Conservation (phyloP, 257 asterid genomes). For the Linderniella brevidens region DNA sequence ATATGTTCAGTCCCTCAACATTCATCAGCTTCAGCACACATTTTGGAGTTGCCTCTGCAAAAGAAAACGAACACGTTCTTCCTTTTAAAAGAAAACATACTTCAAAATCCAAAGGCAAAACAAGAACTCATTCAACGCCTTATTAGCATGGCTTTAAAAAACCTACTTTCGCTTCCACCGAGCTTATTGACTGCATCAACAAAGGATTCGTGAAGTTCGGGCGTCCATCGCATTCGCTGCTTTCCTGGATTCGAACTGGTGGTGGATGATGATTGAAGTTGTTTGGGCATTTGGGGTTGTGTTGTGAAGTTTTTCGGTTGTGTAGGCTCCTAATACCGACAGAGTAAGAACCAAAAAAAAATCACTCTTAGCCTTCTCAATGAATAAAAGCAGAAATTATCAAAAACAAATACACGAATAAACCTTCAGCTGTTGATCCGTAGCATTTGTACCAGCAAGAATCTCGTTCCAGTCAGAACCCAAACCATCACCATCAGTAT, state of each 20-base stretch:
- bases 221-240: conserved; percentile 92
- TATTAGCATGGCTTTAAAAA: not conserved
- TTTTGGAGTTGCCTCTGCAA: conserved; percentile 86
- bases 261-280: conserved; percentile 25
- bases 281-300: conserved; percentile 28
- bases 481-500: conserved; percentile 34
- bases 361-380: conserved; percentile 5
- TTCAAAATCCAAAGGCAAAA: not conserved
- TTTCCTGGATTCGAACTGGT: conserved; percentile 38
- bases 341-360: not conserved
- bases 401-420: conserved; percentile 8
- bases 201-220: conserved; percentile 82
- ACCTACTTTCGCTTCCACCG: conserved; percentile 84
- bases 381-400: not conserved
- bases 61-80: conserved; percentile 1
- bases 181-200: conserved; percentile 80
- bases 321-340: conserved; percentile 9
- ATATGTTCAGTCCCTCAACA: conserved; percentile 66
- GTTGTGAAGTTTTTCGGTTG: conserved; percentile 24
- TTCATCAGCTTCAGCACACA: conserved; percentile 78
- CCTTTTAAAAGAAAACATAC: too few relatives aligned
- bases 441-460: conserved; percentile 34
- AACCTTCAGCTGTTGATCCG: conserved; percentile 32
- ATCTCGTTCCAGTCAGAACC: conserved; percentile 48
- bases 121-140: conserved; percentile 2